These are phyloP conservation scores for Xylaria sp. DNA, from an alignment of 2,329 filamentous ascomycete genomes.

Conservation along the genomic window DNA sequence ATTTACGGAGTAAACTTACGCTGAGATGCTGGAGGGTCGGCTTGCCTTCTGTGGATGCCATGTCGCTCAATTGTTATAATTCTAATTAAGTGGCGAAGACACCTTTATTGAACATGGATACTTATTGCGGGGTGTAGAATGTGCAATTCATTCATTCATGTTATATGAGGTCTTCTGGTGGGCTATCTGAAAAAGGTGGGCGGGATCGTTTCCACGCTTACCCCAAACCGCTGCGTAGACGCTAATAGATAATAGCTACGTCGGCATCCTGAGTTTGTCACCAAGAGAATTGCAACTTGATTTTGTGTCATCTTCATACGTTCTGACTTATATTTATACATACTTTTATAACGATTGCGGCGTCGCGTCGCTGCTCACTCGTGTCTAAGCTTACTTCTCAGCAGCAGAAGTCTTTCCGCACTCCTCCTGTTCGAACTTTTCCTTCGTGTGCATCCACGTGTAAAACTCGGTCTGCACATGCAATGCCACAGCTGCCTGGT, in stretches of 20 bases:
- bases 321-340: not conserved
- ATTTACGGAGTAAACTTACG: slow-evolving; percentile 13
- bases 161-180: not conserved
- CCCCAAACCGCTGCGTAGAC: not conserved
- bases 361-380: not conserved
- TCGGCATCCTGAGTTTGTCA: too few species aligned
- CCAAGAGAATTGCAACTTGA: too few species aligned
- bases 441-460: slow-evolving; percentile 22
- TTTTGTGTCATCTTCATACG: not conserved
- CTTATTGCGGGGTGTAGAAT: not conserved
- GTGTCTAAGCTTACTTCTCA: slow-evolving; percentile 18
- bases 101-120: not conserved
- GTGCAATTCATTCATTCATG: not conserved
- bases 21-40: slow-evolving; percentile 36
- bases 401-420: slow-evolving; percentile 11
- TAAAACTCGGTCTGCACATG: slow-evolving; percentile 10
- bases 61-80: slow-evolving; percentile 9
- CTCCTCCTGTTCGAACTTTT: slow-evolving; percentile 17
- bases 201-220: slow-evolving; percentile 10
- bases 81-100: not conserved
- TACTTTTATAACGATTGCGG: not conserved
- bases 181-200: not conserved
- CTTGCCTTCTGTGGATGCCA: slow-evolving; percentile 31
- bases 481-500: not conserved
- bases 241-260: not conserved